phyloP scores from a whole-genome alignment of 2,329 filamentous ascomycete genomes.

The Sclerotinia nivalis region DNA sequence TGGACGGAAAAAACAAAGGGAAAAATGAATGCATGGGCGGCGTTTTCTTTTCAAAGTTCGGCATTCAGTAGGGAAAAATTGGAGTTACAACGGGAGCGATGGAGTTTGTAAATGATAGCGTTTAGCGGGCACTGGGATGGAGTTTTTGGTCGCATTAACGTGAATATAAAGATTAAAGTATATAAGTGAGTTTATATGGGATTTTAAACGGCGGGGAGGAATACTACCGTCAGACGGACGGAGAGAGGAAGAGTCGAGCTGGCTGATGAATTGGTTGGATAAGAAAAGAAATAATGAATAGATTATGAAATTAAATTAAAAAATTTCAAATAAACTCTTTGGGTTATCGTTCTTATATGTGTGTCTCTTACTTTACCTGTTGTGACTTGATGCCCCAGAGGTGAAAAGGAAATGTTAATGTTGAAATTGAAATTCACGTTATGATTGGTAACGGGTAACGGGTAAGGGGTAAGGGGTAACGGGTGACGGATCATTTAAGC shows the following conservation, averaged over 20 bases:
- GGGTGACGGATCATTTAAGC: too few species aligned
- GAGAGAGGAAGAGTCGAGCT: not conserved
- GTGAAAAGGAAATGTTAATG: not conserved
- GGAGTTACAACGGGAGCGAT: not conserved
- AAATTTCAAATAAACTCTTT: not conserved
- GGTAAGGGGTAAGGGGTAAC: too few species aligned
- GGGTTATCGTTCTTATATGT: not conserved
- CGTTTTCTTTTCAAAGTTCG: not conserved
- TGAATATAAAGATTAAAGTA: not conserved
- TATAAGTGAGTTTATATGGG: not conserved
- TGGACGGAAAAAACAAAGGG: not conserved
- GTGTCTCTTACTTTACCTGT: not conserved
- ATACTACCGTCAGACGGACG: not conserved
- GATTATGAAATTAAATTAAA: not conserved
- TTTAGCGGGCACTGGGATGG: slow-evolving; percentile 18
- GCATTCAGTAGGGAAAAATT: not conserved
- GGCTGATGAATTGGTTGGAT: not conserved
- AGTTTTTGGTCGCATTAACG: not conserved
- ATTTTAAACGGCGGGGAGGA: not conserved
- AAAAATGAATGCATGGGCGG: not conserved
- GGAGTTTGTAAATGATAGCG: slow-evolving; percentile 19
- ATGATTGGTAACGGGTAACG: not conserved
- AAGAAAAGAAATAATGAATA: not conserved
- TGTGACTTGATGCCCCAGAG: not conserved
- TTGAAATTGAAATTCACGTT: not conserved